Evolutionary conservation across 345 rosid species (phyloP), one percentile per base, ranked within the genome.

Genomic region (Gossypium longicalyx): DNA sequence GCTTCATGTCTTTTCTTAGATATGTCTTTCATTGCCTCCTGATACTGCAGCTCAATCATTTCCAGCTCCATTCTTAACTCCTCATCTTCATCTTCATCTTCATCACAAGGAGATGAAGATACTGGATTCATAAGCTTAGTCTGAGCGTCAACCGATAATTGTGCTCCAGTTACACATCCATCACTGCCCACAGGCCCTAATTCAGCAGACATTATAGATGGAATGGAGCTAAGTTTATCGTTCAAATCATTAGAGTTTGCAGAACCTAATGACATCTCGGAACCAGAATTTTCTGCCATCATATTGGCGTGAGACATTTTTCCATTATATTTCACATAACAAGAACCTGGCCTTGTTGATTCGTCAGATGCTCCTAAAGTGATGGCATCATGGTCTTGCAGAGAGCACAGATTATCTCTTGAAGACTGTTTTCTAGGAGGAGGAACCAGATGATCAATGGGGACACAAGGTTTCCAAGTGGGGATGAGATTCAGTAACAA

Each of bases 1-100:
- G 97, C 92, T 72, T 86, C 92, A 49, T 90, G 86, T 79, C 90
- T 86, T 85, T 71, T 84, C 88, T 66, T 89, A 53, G 60, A 48
- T 76, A 91, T 84, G 77, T 87, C 87, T 74, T 87, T 80, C 77
- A 89, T 60, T 44, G 87, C 85, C 60, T 89, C 88, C 79, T 73
- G 82, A 72, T 87, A 93, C 79, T 85, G 87, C 22, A 76, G 74
- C 74, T 93, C 97, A 56, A 91, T 91, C 67, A 69, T 82, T 72
- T 80, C 83, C 43, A 93, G 77, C 82, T 87, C 91, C 74, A 70
- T 53, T 80, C 78, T 82, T 62, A 88, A 72, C 57, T 80, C 86
- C 52, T 82, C 89, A 44, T 87, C 82, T 65, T 81, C 86, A 44
- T 87, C 82, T 65, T 81, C 86, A 38, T 76, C 78, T 12, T 25